phyloP scores from a whole-genome alignment of 164 flowering plant species.

The Pachysandra terminalis region DNA sequence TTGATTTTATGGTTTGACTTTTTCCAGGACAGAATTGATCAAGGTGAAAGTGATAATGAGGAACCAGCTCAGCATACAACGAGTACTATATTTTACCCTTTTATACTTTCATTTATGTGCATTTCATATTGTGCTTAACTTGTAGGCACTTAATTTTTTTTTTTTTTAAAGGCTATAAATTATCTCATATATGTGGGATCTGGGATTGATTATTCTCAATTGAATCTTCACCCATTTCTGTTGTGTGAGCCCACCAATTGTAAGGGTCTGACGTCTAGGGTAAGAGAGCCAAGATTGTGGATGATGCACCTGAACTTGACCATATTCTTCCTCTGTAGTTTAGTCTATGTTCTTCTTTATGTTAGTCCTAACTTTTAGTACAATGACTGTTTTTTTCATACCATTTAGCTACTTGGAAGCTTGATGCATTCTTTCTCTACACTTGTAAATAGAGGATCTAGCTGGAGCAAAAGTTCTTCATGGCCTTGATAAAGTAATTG shows the following conservation, averaged over 20 bases:
- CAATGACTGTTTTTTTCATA: not conserved
- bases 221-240: not conserved
- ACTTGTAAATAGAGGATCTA: conserved; percentile 43
- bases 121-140: not conserved
- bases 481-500: conserved; percentile 92
- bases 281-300: not conserved
- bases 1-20: conserved; percentile 1
- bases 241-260: not conserved
- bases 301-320: not conserved
- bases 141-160: too few relatives aligned
- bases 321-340: not conserved
- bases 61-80: conserved; percentile 28
- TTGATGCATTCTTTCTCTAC: not conserved
- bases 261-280: not conserved
- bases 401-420: not conserved
- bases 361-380: not conserved
- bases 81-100: conserved; percentile 29
- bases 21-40: conserved; percentile 66
- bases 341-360: not conserved
- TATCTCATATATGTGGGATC: not conserved
- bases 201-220: not conserved
- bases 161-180: not conserved
- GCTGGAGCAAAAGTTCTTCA: conserved; percentile 92
- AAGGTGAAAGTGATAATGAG: conserved; percentile 68
- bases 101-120: not conserved